Evolutionary conservation across 208 protist species (phyloP).

Genomic region (Herpetomonas tarakana): DNA sequence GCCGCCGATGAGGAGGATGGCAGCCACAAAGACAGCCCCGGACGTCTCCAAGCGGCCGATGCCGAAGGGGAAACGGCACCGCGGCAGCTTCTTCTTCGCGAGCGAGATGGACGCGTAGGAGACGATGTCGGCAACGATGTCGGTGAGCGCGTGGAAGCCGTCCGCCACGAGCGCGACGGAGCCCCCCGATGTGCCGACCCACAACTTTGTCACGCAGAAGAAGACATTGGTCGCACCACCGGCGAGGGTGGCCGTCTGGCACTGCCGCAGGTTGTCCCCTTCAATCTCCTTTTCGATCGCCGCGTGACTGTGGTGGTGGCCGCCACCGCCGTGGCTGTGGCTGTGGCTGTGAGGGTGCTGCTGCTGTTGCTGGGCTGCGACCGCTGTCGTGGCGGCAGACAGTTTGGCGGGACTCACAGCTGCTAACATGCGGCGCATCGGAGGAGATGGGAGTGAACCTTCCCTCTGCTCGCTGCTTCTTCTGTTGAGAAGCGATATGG

Average conservation of each 20-base stretch:
- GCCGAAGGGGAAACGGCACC: slow-evolving; percentile 82
- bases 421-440: neutral
- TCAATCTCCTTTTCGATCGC: slow-evolving; percentile 46
- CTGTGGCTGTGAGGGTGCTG: slow-evolving; percentile 21
- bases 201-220: slow-evolving; percentile 75
- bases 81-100: slow-evolving; percentile 53
- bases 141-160: slow-evolving; percentile 83
- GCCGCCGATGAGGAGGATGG: slow-evolving; percentile 76
- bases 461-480: too few relatives aligned
- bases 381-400: neutral
- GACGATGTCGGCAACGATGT: slow-evolving; percentile 76
- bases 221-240: slow-evolving; percentile 76
- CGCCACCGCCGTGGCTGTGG: slow-evolving; percentile 37
- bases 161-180: slow-evolving; percentile 86
- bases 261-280: slow-evolving; percentile 53
- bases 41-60: slow-evolving; percentile 79
- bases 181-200: slow-evolving; percentile 63
- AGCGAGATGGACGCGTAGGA: slow-evolving; percentile 74
- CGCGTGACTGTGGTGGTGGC: slow-evolving; percentile 45
- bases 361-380: slow-evolving; percentile 7
- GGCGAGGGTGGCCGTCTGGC: slow-evolving; percentile 62
- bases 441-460: too few relatives aligned
- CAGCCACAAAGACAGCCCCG: slow-evolving; percentile 74
- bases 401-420: too few relatives aligned
- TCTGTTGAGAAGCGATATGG: too few relatives aligned